Evolutionary conservation across 1,139 yeast genomes (phyloP), one percentile per base, ranked within the genome.

Genomic region (Scheffersomyces illinoinensis): DNA sequence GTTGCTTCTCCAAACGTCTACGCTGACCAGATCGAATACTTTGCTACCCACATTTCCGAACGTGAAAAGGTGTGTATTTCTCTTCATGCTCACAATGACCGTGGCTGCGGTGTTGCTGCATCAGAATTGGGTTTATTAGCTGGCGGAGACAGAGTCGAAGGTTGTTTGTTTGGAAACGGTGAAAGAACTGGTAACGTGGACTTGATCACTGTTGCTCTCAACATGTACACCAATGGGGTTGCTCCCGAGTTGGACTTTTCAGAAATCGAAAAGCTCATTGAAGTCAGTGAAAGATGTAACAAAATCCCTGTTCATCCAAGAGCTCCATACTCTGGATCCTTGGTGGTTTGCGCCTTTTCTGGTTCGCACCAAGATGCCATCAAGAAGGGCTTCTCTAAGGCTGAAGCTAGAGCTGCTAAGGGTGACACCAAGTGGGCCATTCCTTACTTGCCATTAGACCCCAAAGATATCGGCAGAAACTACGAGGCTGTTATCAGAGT

Each of bases 311-410:
- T 80, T 17, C 84, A 80, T 60, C 79, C 82, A 60, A 76, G 85
- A 69, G 79, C 85, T 24, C 85, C 85, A 56, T 81, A 81, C 64
- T 78, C 81, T 33, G 85, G 85, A 17, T 78, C 83, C 5, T 75
- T 81, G 57, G 85, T 81, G 49, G 84, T 80, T 24, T 77, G 82
- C 72, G 85, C 85, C 7, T 81, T 81, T 67, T 75, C 81, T 59
- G 85, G 85, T 8, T 78, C 83, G 17, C 85, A 81, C 64, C 85
- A 81, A 66, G 85, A 81, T 68, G 85, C 85, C 20, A 81, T 81
- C 67, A 81, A 81, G 68, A 81, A 81, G 69, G 85, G 85, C 2
- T 81, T 81, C 68, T 61, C 66, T 50, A 68, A 68, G 61, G 68
- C 74, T 60, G 75, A 71, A 57, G 65, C 72, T 57, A 67, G 72